A percentile compares a stretch with the other conserved stretches of the same genome.
phyloP scores from a whole-genome alignment of 345 rosid species.

The Psidium guajava region DNA sequence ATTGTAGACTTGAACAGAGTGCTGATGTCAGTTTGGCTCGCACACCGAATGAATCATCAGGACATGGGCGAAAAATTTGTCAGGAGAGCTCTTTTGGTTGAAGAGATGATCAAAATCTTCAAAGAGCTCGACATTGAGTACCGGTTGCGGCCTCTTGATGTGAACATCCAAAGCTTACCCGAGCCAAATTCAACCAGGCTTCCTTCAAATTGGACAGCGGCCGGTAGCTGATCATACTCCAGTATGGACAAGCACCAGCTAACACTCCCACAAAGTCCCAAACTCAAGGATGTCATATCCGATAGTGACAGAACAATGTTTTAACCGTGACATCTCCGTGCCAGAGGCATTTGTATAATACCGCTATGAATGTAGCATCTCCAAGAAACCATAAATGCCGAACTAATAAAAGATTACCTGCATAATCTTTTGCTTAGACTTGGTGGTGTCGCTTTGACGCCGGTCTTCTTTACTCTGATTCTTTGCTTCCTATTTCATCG shows the following conservation, averaged over 20 bases:
- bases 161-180: conserved; percentile 41
- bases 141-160: conserved; percentile 51
- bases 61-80: conserved; percentile 40
- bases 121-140: conserved; percentile 59
- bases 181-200: background rate
- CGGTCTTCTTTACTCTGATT: background rate
- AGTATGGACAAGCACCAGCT: background rate
- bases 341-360: background rate
- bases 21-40: conserved; percentile 7
- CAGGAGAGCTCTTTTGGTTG: conserved; percentile 51
- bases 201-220: background rate
- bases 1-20: conserved; percentile 41
- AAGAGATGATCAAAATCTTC: conserved; percentile 59
- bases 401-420: background rate
- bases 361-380: background rate
- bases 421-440: background rate
- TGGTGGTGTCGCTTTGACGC: background rate
- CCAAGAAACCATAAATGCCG: background rate
- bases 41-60: conserved; percentile 26
- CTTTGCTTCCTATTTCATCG: background rate
- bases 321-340: background rate
- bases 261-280: background rate
- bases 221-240: background rate
- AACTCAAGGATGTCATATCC: background rate
- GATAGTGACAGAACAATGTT: background rate